Evolutionary conservation across 345 rosid species (phyloP), one percentile per base, ranked within the genome.

Genomic region (Lumnitzera littorea): DNA sequence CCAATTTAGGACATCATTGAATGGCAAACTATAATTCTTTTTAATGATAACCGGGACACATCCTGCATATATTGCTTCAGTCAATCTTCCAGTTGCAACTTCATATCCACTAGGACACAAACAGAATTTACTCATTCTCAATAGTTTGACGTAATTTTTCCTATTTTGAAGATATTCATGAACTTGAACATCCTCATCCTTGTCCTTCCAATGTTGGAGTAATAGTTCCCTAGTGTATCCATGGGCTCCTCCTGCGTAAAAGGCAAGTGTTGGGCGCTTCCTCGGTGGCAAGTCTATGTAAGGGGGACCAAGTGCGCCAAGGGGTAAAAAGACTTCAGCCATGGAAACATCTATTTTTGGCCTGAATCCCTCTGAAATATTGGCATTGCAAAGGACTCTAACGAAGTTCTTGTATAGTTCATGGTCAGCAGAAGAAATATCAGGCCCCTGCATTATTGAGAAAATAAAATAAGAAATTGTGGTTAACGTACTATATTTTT

Each of bases 371-470:
- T 88, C 96, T 0, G 91, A 75, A 5, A 78, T 63, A 55, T 91
- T 91, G 64, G 97, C 97, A 64, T 88, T 91, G 73, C 96, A 88
- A 1, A 88, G 80, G 17, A 74, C 97, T 58, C 94, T 76, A 1
- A 84, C 72, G 53, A 86, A 82, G 58, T 78, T 67, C 65, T 67
- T 78, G 82, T 72, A 86, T 24, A 82, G 53, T 51, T 72, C 69
- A 41, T 82, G 88, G 50, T 81, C 61, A 24, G 20, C 57, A 14
- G 53, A 20, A 10, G 96, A 80, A 2, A 86, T 75, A 36, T 84
- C 81, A 0, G 91, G 96, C 29, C 87, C 94, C 96, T 85, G 69
- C 51, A 36, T 36, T 36, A 1, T 36, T 5, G 9, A 36, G 43
- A 49, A 54, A 17, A 23, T 13, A 27, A 15, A 43, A 24, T 14